A percentile compares a stretch with the other conserved stretches of the same genome.
Evolutionary conservation across 192 early-diverging fungal genomes (phyloP).

Genomic region (Backusella luteola): DNA sequence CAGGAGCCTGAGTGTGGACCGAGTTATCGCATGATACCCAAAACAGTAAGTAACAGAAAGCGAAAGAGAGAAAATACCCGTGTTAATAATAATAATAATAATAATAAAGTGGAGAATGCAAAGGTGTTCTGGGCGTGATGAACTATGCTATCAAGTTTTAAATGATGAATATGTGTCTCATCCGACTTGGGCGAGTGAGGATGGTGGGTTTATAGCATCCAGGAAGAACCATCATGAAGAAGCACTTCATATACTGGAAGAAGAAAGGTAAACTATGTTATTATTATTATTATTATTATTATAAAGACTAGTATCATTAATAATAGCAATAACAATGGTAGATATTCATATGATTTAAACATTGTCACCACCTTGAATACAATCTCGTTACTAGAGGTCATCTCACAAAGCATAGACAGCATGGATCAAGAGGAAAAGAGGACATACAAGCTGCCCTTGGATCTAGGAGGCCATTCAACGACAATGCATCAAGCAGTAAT

Average conservation of each 20-base stretch:
- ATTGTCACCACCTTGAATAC: constrained; percentile 90
- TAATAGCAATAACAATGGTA: not conserved
- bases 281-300: too few relatives aligned
- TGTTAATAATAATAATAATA: too few relatives aligned
- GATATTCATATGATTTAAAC: constrained; percentile 91
- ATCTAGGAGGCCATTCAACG: constrained; percentile 79
- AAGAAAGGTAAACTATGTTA: constrained; percentile 75
- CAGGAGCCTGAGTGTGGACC: constrained; percentile 51
- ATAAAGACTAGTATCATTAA: not conserved
- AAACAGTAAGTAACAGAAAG: constrained; percentile 46
- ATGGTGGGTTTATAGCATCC: constrained; percentile 82
- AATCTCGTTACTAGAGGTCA: constrained; percentile 87
- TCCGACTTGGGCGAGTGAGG: constrained; percentile 90
- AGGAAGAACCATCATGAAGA: constrained; percentile 94
- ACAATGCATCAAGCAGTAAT: constrained; percentile 88
- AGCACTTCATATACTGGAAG: constrained; percentile 88
- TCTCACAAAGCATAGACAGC: constrained; percentile 72
- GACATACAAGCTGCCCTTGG: constrained; percentile 68
- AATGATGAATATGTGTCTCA: constrained; percentile 96
- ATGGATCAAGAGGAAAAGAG: constrained; percentile 81
- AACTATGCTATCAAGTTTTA: constrained; percentile 85
- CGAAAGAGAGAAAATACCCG: not conserved
- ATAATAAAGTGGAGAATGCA: constrained; percentile 40
- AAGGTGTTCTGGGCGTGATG: constrained; percentile 88
- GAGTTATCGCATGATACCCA: constrained; percentile 71